Percentiles rank a stretch among this genome's conserved stretches.
phyloP scores from a whole-genome alignment of 192 early-diverging fungal genomes.

The Coemansia sp. region DNA sequence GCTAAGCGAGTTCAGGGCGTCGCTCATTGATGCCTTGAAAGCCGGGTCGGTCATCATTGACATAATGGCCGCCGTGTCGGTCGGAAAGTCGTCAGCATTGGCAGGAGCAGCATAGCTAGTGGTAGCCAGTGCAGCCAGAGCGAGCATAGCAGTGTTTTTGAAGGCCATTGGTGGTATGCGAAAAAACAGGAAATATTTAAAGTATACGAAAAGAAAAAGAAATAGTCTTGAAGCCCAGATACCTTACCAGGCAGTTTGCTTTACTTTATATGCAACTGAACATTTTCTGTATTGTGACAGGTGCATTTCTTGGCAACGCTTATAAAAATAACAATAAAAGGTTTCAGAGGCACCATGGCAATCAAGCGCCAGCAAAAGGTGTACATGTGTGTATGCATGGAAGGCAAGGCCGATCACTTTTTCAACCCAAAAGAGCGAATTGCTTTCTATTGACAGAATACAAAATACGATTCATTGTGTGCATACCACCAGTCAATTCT shows the following conservation, averaged over 20 bases:
- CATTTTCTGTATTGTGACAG: too few relatives aligned
- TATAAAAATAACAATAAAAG: background rate
- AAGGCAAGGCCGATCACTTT: background rate
- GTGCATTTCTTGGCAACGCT: background rate
- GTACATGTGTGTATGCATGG: background rate
- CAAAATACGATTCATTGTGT: background rate
- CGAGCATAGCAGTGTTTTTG: constrained; percentile 1
- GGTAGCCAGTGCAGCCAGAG: constrained; percentile 11
- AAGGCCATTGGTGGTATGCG: background rate
- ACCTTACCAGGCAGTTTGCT: too few relatives aligned
- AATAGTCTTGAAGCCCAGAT: background rate
- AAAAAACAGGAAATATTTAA: background rate
- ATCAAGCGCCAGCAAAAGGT: too few relatives aligned
- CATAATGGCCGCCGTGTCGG: background rate
- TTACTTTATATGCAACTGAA: too few relatives aligned
- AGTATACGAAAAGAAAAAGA: background rate
- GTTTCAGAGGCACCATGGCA: too few relatives aligned
- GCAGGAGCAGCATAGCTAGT: background rate
- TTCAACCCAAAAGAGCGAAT: background rate
- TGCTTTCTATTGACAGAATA: background rate
- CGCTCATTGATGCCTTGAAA: constrained; percentile 18
- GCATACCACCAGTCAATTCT: background rate
- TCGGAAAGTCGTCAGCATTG: background rate
- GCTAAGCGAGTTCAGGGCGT: constrained; percentile 5
- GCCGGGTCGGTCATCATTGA: constrained; percentile 8